These are phyloP conservation scores for Eucalyptus marginata DNA, from an alignment of 345 rosid genomes.

Conservation along the genomic window DNA sequence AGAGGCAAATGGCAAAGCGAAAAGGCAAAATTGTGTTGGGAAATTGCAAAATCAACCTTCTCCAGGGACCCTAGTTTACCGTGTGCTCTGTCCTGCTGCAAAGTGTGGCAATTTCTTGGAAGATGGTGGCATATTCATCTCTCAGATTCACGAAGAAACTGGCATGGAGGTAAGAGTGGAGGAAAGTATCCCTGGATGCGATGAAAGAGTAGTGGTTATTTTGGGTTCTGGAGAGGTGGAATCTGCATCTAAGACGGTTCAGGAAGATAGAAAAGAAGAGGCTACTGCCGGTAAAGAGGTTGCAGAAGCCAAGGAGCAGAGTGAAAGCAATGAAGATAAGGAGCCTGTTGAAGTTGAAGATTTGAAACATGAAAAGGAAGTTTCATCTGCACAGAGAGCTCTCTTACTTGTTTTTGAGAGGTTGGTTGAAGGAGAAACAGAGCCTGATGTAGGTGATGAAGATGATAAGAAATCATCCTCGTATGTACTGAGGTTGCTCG, in stretches of 20 bases:
- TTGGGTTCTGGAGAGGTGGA: conserved; percentile 5
- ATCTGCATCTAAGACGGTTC: background rate
- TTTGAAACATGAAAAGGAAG: conserved; percentile 11
- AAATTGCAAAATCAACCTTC: conserved; percentile 8
- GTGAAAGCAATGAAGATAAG: conserved; percentile 5
- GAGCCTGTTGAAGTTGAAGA: conserved; percentile 13
- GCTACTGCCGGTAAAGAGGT: conserved; percentile 1
- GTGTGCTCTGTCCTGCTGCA: conserved; percentile 36
- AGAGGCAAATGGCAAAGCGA: conserved; percentile 37
- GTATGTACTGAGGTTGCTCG: conserved; percentile 38
- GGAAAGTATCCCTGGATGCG: conserved; percentile 42
- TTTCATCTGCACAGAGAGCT: conserved; percentile 40
- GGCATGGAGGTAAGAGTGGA: conserved; percentile 37
- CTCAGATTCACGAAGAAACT: conserved; percentile 38
- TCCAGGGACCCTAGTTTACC: conserved; percentile 6
- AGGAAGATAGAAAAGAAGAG: conserved; percentile 1
- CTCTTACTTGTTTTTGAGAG: conserved; percentile 45
- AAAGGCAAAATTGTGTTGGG: conserved; percentile 28
- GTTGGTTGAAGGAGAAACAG: conserved; percentile 27
- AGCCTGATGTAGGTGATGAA: conserved; percentile 13
- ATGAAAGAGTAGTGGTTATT: conserved; percentile 45
- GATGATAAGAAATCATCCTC: conserved; percentile 17
- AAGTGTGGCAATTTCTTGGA: conserved; percentile 22
- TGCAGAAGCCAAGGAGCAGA: conserved; percentile 1
- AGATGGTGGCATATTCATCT: conserved; percentile 18